phyloP scores from a whole-genome alignment of 1,284 basidiomycete genomes.

The Coniophora puteana region DNA sequence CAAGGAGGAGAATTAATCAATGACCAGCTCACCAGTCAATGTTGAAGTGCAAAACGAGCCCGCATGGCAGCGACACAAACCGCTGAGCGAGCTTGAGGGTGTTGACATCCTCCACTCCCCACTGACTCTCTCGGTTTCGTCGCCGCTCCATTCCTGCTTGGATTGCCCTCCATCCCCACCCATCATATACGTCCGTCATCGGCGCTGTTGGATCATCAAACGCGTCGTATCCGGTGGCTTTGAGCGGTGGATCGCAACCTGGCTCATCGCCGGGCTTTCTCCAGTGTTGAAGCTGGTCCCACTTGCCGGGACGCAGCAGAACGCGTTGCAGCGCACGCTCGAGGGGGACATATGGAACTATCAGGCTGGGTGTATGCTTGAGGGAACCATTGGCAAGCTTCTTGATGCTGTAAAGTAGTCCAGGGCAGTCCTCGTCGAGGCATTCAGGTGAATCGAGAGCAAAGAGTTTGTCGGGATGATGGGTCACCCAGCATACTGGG shows the following conservation, averaged over 20 bases:
- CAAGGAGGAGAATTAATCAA: too few relatives aligned
- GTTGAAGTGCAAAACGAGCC: not conserved
- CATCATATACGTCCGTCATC: not conserved
- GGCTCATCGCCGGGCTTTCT: slow-evolving; percentile 1
- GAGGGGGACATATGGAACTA: too few relatives aligned
- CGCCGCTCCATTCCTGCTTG: not conserved
- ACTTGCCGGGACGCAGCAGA: not conserved
- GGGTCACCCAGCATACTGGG: not conserved
- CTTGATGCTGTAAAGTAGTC: too few relatives aligned
- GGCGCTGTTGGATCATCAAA: not conserved
- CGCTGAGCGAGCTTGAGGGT: not conserved
- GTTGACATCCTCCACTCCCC: not conserved
- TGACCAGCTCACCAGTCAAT: too few relatives aligned
- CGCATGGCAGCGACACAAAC: slow-evolving; percentile 1
- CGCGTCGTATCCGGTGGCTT: not conserved
- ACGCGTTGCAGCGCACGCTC: not conserved
- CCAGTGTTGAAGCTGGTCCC: slow-evolving; percentile 1
- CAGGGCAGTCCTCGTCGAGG: too few relatives aligned
- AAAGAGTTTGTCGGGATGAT: not conserved
- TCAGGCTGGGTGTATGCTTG: too few relatives aligned
- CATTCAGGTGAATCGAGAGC: too few relatives aligned
- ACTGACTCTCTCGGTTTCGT: not conserved
- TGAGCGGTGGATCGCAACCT: not conserved
- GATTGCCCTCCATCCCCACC: not conserved
- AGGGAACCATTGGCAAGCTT: too few relatives aligned